Evolutionary conservation across 805 yeast genomes (phyloP).

Genomic region (Tetrapisispora nanseiensis): DNA sequence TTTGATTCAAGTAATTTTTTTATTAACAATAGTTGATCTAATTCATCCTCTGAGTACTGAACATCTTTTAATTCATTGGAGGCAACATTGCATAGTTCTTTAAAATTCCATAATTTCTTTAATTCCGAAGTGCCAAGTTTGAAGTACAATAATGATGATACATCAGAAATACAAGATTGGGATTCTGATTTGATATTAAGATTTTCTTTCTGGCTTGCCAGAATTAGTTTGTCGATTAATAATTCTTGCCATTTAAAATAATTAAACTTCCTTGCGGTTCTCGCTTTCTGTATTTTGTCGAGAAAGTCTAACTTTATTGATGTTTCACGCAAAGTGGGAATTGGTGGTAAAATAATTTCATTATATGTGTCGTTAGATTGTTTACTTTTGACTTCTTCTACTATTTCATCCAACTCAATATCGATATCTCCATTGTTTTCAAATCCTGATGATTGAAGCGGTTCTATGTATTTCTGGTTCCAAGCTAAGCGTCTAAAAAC

Average conservation of each 20-base stretch:
- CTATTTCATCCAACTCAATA: conserved; percentile 37
- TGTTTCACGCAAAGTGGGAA: conserved; percentile 18
- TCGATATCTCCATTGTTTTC: conserved; percentile 51
- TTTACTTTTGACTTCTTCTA: conserved; percentile 15
- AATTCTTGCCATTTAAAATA: conserved; percentile 28
- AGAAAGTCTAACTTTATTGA: conserved; percentile 23
- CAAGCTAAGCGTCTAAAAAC: conserved; percentile 38
- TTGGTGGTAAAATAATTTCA: conserved; percentile 12
- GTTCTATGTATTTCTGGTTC: conserved; percentile 45
- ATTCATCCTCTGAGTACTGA: conserved; percentile 27
- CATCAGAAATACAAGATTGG: conserved; percentile 7
- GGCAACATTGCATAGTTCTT: conserved; percentile 39
- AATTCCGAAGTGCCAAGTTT: conserved; percentile 25
- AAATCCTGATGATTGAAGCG: conserved; percentile 42
- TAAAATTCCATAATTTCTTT: conserved; percentile 35
- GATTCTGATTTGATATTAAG: not conserved
- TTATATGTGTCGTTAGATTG: conserved; percentile 14
- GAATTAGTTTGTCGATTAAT: conserved; percentile 25
- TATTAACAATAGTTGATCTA: conserved; percentile 43
- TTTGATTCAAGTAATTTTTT: conserved; percentile 54
- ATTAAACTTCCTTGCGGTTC: conserved; percentile 34
- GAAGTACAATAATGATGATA: conserved; percentile 29
- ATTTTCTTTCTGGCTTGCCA: conserved; percentile 17
- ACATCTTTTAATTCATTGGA: conserved; percentile 16
- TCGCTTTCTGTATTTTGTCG: conserved; percentile 22